A percentile compares a stretch with the other conserved stretches of the same genome.
Conservation (phyloP, 208 protist species). For the Plasmodiophora brassicae region DNA sequence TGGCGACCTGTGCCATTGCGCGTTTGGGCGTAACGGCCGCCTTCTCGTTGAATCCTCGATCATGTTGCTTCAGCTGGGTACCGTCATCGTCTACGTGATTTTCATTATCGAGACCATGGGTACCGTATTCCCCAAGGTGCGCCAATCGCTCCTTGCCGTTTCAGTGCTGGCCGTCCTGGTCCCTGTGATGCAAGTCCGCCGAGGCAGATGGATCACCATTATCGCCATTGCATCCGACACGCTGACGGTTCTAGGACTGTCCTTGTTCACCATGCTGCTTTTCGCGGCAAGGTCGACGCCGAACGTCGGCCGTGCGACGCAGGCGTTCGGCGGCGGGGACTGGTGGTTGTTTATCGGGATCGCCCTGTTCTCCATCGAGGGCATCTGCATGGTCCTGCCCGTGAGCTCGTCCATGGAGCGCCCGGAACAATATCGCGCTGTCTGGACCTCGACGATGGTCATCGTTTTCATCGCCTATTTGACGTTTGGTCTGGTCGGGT, state of each 20-base stretch:
- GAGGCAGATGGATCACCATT: neutral
- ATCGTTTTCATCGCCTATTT: neutral
- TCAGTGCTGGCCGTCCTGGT: neutral
- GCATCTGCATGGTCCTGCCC: conserved; percentile 7
- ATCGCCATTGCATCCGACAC: neutral
- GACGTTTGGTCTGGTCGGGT: neutral
- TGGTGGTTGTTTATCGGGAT: neutral
- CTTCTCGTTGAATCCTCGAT: neutral
- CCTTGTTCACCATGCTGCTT: neutral
- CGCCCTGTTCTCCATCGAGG: neutral
- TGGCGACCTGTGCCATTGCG: neutral
- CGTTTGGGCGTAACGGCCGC: neutral
- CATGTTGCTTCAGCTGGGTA: neutral
- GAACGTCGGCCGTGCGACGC: neutral
- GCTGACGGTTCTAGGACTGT: neutral
- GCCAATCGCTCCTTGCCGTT: neutral
- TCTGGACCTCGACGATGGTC: neutral
- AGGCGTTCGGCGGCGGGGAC: neutral
- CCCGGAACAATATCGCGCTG: neutral
- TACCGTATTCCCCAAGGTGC: neutral
- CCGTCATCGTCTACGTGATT: neutral
- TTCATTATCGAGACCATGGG: conserved; percentile 19
- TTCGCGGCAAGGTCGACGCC: neutral
- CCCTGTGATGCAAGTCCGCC: neutral
- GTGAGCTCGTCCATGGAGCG: neutral